Evolutionary conservation across 257 asterid genomes (phyloP).

Genomic region (Misopates orontium): DNA sequence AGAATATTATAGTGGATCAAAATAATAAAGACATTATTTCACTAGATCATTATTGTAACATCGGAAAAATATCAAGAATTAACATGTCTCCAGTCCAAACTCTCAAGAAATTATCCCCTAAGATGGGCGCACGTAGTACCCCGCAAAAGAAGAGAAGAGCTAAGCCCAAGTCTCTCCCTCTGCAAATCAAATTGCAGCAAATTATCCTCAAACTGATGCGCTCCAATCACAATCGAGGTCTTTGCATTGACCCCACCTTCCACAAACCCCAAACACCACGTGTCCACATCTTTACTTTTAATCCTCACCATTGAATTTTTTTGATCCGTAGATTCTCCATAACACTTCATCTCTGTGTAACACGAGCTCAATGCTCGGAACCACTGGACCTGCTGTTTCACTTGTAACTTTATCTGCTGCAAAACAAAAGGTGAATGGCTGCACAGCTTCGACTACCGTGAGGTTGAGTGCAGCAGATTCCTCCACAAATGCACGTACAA

Average conservation of each 20-base stretch:
- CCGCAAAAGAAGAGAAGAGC: slow-evolving; percentile 53
- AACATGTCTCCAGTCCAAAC: too few species aligned
- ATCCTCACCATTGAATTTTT: slow-evolving; percentile 68
- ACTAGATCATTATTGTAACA: too few species aligned
- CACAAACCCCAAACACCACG: slow-evolving; percentile 64
- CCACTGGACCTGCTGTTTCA: slow-evolving; percentile 44
- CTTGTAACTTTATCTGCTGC: slow-evolving; percentile 38
- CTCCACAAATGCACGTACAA: slow-evolving; percentile 36
- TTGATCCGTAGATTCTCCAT: slow-evolving; percentile 67
- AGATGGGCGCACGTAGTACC: slow-evolving; percentile 67
- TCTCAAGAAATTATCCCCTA: too few species aligned
- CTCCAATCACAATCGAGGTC: slow-evolving; percentile 52
- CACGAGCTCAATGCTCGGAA: slow-evolving; percentile 54
- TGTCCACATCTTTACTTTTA: slow-evolving; percentile 29
- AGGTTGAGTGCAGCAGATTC: slow-evolving; percentile 54
- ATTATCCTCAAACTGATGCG: too few species aligned
- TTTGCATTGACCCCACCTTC: slow-evolving; percentile 45
- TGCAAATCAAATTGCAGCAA: slow-evolving; percentile 55
- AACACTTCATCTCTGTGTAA: slow-evolving; percentile 38
- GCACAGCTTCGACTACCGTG: slow-evolving; percentile 39
- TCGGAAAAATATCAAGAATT: too few species aligned
- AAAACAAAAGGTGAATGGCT: slow-evolving; percentile 52
- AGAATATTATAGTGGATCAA: too few species aligned
- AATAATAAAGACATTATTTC: too few species aligned
- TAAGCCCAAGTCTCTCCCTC: slow-evolving; percentile 45